Evolutionary conservation across 169 alveolate genomes (phyloP).

Genomic region (Sarcocystis neurona): DNA sequence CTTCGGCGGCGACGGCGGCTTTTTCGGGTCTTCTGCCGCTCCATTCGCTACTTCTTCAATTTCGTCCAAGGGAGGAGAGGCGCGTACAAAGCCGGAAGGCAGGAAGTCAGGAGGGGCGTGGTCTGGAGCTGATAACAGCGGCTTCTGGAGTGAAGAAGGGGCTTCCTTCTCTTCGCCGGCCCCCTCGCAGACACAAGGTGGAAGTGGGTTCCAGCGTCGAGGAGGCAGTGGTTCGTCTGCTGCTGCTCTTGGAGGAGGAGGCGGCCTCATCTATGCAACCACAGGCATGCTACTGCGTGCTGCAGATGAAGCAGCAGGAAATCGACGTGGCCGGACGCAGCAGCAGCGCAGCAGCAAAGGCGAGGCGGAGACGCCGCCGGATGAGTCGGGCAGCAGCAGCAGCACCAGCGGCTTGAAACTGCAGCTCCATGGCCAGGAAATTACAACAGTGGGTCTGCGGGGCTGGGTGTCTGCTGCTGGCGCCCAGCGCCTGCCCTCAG

Average conservation of each 20-base stretch:
- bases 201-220: too few species aligned
- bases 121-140: too few species aligned
- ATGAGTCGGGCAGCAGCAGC: neutral
- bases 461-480: slow-evolving; percentile 29
- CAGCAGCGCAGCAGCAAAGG: neutral
- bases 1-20: neutral
- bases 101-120: too few species aligned
- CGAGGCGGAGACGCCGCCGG: neutral
- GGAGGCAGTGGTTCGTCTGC: neutral
- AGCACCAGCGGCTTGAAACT: neutral
- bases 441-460: slow-evolving; percentile 37
- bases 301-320: neutral
- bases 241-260: neutral
- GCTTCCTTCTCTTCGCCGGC: neutral
- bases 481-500: slow-evolving; percentile 33
- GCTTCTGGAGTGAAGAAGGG: too few species aligned
- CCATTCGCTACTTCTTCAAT: slow-evolving; percentile 1
- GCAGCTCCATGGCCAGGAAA: slow-evolving; percentile 18
- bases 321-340: neutral
- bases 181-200: neutral
- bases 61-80: too few species aligned
- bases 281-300: slow-evolving; percentile 3
- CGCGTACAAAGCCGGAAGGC: too few species aligned
- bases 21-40: neutral
- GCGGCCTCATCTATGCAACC: slow-evolving; percentile 8